Base-by-base conservation (phyloP, 148 eudicot species). In the Vaccinium corymbosum region DNA sequence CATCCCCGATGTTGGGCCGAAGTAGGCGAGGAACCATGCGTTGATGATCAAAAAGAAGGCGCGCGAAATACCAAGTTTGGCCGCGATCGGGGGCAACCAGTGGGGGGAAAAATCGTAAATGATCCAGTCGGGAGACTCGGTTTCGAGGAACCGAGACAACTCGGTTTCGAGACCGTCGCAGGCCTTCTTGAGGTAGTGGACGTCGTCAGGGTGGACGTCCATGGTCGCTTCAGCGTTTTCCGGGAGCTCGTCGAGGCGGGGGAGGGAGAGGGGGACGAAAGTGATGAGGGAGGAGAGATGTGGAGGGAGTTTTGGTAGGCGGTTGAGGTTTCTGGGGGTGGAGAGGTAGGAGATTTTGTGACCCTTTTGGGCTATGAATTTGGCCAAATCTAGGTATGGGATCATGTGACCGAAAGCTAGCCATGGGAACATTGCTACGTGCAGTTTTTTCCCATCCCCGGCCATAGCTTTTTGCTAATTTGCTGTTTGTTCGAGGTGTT, bases 321-420 rank as follows among this genome's bases (percentile, higher is more conserved):
- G 87, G 6, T 50, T 8, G 55, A 89, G 80, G 89, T 89, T 89
- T 79, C 88, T 74, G 7, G 91, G 89, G 49, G 91, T 83, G 25
- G 89, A 87, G 13, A 86, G 61, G 79, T 81, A 87, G 59, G 89
- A 80, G 57, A 89, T 80, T 42, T 75, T 84, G 66, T 87, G 84
- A 35, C 88, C 89, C 42, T 76, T 82, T 71, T 29, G 78, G 55
- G 91, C 91, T 20, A 89, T 78, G 79, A 68, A 56, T 25, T 80
- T 81, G 42, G 88, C 83, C 17, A 86, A 87, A 19, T 87, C 85
- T 3, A 85, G 51, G 83, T 38, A 83, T 16, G 90, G 88, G 71
- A 84, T 86, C 76, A 86, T 83, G 78, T 86, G 90, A 22, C 85
- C 87, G 42, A 85, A 88, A 6, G 86, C 87, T 7, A 83, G 83